Evolutionary conservation across 1,284 basidiomycete species (phyloP), one percentile per base, ranked within the genome.

Genomic region (Nidula niveotomentosa): DNA sequence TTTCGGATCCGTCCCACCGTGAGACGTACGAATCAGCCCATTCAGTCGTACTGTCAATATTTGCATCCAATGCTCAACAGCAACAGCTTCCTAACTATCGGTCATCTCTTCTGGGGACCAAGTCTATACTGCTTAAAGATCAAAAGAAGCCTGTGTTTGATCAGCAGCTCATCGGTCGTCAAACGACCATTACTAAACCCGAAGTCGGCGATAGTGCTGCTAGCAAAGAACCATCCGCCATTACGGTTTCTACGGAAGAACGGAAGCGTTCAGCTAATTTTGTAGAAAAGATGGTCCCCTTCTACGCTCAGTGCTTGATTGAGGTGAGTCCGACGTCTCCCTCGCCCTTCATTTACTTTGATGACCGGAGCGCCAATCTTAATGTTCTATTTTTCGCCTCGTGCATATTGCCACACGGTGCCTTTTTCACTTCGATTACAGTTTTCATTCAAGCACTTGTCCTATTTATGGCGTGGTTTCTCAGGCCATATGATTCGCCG

Each of bases 11-110:
- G n/a, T 68, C 68, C 12, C 73, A 88, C 56, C 82, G 88, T 36
- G 86, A 90, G 58, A 83, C 80, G 15, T 91, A 82, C 57, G 89
- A 91, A 66, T 87, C 87, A 0, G 81, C 88, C 4, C 90, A 91
- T 66, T 91, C 89, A 2, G 86, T 89, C 34, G 74, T 91, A 50
- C 71, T 91, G 6, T 76, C 88, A 2, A 76, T 90, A 18, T 85
- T 91, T 61, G 80, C 85, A 13, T 76, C 84, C 13, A 78, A 81
- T 59, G 80, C 83, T 0, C 76, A 80, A 56, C 66, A 65, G 48
- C 45, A 47, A 15, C 13, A 47, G 18, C 18, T 13, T 47, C n/a
- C 13, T 6, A 15, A 47, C 39, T 17, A 17, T 17, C 39, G 8
- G 39, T 41, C 15, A 41, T 30, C 30, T 30, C 30, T 30, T 30